Percentiles rank a stretch among this genome's conserved stretches.
Conservation (phyloP, 148 eudicot genomes). For the Chenopodium quinoa region DNA sequence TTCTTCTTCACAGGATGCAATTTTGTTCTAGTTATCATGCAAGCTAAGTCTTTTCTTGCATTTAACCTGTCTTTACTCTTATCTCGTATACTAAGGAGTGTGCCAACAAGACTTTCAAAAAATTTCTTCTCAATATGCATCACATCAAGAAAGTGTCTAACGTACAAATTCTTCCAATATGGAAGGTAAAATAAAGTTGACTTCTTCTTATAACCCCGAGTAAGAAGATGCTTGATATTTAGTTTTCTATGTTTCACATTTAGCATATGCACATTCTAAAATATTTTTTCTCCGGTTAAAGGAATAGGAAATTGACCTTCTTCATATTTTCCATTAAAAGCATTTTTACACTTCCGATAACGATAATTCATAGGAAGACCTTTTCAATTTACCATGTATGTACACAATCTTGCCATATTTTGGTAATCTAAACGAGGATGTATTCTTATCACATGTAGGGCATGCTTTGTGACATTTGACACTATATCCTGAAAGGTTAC, state of each 20-base stretch:
- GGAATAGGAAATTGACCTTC: background rate
- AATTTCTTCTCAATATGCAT: background rate
- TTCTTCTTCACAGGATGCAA: background rate
- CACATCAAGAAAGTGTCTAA: background rate
- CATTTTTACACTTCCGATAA: background rate
- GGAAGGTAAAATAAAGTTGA: background rate
- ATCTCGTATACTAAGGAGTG: background rate
- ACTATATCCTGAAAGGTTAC: background rate
- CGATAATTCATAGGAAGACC: background rate
- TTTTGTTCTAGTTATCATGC: background rate
- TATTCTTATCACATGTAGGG: background rate
- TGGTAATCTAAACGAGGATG: background rate
- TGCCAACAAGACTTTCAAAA: background rate
- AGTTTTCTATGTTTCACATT: background rate
- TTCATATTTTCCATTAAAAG: background rate
- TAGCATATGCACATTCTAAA: background rate
- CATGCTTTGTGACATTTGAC: background rate
- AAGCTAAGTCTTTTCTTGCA: background rate
- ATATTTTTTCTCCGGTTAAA: background rate
- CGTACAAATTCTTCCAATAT: background rate
- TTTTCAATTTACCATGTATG: background rate
- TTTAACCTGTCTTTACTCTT: background rate
- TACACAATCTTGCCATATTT: background rate
- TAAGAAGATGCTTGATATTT: too few relatives aligned
- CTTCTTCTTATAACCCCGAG: background rate